Evolutionary conservation across 2,329 filamentous ascomycete species (phyloP), one percentile per base, ranked within the genome.

Genomic region (Fusarium irregulare): DNA sequence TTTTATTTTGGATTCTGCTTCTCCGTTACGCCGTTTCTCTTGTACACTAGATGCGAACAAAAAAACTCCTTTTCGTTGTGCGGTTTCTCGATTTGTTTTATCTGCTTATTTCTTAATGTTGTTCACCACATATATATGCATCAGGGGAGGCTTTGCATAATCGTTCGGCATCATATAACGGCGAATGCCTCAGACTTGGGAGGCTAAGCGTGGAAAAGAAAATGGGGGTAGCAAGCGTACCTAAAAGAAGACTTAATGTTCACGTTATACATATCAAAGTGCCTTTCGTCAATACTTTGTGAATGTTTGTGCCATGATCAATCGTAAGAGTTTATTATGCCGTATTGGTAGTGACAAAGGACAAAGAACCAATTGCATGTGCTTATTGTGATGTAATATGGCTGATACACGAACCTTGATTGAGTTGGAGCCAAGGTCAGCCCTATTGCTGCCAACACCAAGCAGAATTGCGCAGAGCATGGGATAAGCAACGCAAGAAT

Each of bases 1-100:
- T 56, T 58, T 58, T 62, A 37, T 75, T 75, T 73, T 75, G 73
- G 65, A 73, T 74, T 65, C 54, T 62, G 47, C 51, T 72, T 56
- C 51, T 49, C 51, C 46, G 16, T 53, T 41, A 37, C 47, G 16
- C 34, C 46, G 56, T 60, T 67, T 67, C 56, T 58, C 58, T 62
- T 74, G 73, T 75, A 74, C 70, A 75, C 56, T 75, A 74, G 63
- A 68, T 53, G 42, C 50, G 58, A 57, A 49, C 55, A 27, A 25
- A 46, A 40, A 21, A 9, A 42, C 23, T 54, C 59, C 25, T 46
- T 50, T 50, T 62, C 42, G 27, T 45, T 42, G 32, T 57, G 18
- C 12, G 28, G 28, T 48, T 48, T 69, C 25, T 23, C 25, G 41
- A 32, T 40, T 41, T 55, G 49, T 49, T 46, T 46, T 53, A 41